Base-by-base conservation (phyloP, 306 rosid genomes). In the Lagenaria siceraria region DNA sequence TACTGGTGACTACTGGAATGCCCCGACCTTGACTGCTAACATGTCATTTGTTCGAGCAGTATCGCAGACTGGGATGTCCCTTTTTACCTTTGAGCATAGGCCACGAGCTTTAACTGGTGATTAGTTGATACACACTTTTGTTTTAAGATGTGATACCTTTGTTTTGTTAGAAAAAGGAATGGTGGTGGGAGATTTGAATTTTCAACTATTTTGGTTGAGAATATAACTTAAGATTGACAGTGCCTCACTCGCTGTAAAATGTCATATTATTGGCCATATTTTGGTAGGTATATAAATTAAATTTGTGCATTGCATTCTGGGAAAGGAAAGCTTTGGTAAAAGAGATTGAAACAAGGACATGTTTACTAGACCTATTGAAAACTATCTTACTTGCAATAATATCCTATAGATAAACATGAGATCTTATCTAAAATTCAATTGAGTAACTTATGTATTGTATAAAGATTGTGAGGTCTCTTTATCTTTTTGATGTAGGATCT, bases 41-140 rank as follows among this genome's bases (percentile, higher is more conserved):
- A 92, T 95, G 97, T 94, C 93, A 22, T 95, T 92, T 78, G 96
- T 85, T 59, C 83, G 97, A 81, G 98, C 98, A 72, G 83, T 95
- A 83, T 90, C 98, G 10, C 98, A 92, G 79, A 90, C 96, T 4
- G 98, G 96, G 81, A 89, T 92, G 97, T 92, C 98, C 75, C 89
- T 95, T 80, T 86, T 83, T 78, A 86, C 92, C 49, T 84, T 90
- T 29, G 88, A 85, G 78, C 98, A 95, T 79, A 86, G 89, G 84
- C 96, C 96, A 1, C 87, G 96, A 81, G 98, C 96, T 60, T 84
- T 95, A 83, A 88, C 89, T 9, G 98, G 96, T 22, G 96, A 92
- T 78, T 95, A 90, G 76, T 71, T 13, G 2, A 71, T 24, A 7
- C 21, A 25, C 36, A 71, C 58, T 46, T 46, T 15, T 24, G 25